Evolutionary conservation across 768 basidiomycete genomes (phyloP), one percentile per base, ranked within the genome.

Genomic region (Leccinum subtestaceum): DNA sequence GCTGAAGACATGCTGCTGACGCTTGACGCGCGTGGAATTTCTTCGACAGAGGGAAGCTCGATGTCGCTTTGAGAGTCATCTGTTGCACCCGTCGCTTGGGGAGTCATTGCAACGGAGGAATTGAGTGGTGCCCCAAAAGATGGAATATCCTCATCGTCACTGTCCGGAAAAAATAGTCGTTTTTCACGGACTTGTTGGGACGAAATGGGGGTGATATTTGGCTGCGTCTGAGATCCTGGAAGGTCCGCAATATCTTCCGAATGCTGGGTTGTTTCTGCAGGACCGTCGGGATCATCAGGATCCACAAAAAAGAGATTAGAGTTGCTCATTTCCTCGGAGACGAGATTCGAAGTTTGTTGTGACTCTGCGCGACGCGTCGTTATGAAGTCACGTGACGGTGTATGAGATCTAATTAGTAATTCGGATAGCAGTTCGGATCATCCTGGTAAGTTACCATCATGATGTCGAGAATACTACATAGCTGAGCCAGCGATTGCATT

Each of bases 291-390:
- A 56, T 83, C 85, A 36, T 77, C 77, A 15, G 86, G 83, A 36
- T 78, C 80, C 38, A 83, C 81, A 69, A 89, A 88, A 67, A 89
- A 89, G 10, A 81, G 71, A 7, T 70, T 72, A 12, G 11, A 38
- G 49, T 47, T 36, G 43, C 45, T 56, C 68, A 72, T 71, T 21
- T 45, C 6, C 13, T 40, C 40, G n/a, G 31, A n/a, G 43, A 45
- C n/a, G 15, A 43, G 40, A 43, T 8, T 43, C 40, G 7, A 43
- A 43, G 40, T n/a, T n/a, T n/a, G n/a, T 43, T n/a, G n/a, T 17
- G 0, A 40, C 6, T 15, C 13, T 17, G n/a, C 40, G 40, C 43
- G n/a, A 45, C 43, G 43, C 43, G n/a, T 40, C 40, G 17, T 40
- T 19, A 11, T n/a, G n/a, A 43, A 45, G 43, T 45, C 43, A 45